Conservation (phyloP, 192 early-diverging fungal genomes). For the Coemansia sp. region DNA sequence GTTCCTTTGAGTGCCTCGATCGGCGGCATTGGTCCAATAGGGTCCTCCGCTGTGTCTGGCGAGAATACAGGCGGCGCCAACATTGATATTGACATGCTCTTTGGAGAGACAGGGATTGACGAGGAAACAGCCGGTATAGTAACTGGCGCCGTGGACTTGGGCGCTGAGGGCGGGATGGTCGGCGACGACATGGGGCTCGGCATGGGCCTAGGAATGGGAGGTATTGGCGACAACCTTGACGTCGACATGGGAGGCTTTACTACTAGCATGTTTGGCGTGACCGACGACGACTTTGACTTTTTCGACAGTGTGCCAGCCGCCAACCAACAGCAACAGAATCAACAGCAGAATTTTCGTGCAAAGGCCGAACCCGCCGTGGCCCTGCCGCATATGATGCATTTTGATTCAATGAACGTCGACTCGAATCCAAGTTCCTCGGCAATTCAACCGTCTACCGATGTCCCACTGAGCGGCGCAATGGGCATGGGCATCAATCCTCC, state of each 20-base stretch:
- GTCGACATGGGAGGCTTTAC: conserved; percentile 39
- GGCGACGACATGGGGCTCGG: conserved; percentile 40
- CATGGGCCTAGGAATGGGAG: conserved; percentile 43
- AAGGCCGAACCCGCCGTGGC: background rate
- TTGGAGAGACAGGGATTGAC: conserved; percentile 32
- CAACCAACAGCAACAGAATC: conserved; percentile 14
- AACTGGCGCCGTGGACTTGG: background rate
- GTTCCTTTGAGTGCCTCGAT: background rate
- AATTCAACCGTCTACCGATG: background rate
- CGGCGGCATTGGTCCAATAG: background rate
- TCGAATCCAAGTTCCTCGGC: background rate
- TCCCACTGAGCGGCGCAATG: background rate
- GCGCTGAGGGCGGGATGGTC: conserved; percentile 18
- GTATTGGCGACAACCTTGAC: conserved; percentile 36
- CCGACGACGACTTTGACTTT: conserved; percentile 56
- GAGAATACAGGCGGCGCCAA: conserved; percentile 1
- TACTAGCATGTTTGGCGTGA: conserved; percentile 50
- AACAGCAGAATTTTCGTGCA: conserved; percentile 19
- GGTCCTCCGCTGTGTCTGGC: background rate
- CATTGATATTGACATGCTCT: conserved; percentile 37
- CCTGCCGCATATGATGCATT: background rate
- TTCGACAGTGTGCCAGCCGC: conserved; percentile 44
- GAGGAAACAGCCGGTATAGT: background rate
- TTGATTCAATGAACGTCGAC: background rate
- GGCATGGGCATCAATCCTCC: conserved; percentile 3